Evolutionary conservation across 768 basidiomycete species (phyloP).

Genomic region (Pulveroboletus sp.): DNA sequence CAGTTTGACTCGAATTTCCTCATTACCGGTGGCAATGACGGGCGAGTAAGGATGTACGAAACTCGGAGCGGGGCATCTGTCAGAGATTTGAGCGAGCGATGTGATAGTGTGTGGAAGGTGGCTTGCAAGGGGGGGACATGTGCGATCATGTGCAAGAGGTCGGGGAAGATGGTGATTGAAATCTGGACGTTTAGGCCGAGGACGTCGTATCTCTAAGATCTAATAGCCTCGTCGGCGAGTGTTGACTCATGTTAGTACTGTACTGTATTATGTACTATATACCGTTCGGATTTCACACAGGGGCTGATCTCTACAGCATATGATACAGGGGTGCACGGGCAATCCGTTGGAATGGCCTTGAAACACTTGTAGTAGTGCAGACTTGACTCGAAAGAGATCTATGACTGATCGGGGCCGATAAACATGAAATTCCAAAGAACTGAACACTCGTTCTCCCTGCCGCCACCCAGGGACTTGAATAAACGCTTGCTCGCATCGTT

Average conservation of each 20-base stretch:
- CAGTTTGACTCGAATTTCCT: slow-evolving; percentile 83
- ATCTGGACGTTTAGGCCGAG: slow-evolving; percentile 71
- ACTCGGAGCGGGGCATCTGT: slow-evolving; percentile 59
- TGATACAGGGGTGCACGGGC: too few relatives aligned
- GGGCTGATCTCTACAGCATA: too few relatives aligned
- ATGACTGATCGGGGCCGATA: neutral
- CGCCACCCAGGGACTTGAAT: slow-evolving; percentile 9
- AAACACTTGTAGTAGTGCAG: too few relatives aligned
- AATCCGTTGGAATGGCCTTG: too few relatives aligned
- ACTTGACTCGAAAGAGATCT: neutral
- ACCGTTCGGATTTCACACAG: neutral
- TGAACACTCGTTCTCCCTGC: slow-evolving; percentile 1
- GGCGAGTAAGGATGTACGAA: slow-evolving; percentile 72
- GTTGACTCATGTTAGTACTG: neutral
- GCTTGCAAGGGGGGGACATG: slow-evolving; percentile 66
- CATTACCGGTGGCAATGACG: slow-evolving; percentile 83
- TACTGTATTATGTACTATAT: slow-evolving; percentile 10
- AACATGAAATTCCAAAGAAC: slow-evolving; percentile 16
- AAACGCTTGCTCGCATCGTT: slow-evolving; percentile 9
- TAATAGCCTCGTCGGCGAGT: slow-evolving; percentile 1
- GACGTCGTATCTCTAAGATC: slow-evolving; percentile 9
- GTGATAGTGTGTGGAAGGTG: slow-evolving; percentile 87
- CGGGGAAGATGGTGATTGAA: slow-evolving; percentile 82
- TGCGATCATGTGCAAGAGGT: slow-evolving; percentile 77
- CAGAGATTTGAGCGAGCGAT: slow-evolving; percentile 70